These are phyloP conservation scores for Zygoascus hellenicus DNA, from an alignment of 1,139 yeast genomes.

Conservation along the genomic window DNA sequence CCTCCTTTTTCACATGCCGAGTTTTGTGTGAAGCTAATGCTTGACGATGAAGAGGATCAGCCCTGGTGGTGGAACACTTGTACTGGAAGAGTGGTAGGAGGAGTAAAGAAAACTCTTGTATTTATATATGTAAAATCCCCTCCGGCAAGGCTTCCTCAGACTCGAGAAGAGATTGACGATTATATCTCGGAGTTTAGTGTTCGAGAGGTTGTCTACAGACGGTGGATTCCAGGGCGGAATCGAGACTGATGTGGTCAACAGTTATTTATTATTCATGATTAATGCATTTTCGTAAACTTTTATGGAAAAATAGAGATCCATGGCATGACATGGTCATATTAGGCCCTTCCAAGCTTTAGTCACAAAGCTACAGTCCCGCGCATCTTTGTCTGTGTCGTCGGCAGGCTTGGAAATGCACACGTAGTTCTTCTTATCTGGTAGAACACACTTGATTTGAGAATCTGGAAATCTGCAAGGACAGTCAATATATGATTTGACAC, in stretches of 20 bases:
- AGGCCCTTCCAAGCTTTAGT: conserved; percentile 40
- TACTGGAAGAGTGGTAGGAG: conserved; percentile 73
- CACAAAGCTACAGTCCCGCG: conserved; percentile 36
- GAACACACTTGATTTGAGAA: conserved; percentile 72
- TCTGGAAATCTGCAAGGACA: conserved; percentile 92
- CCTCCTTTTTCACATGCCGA: conserved; percentile 97
- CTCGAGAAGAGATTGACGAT: conserved; percentile 26
- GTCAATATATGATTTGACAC: conserved; percentile 61
- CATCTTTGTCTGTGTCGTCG: conserved; percentile 23
- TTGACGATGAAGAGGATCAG: conserved; percentile 34
- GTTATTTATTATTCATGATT: background rate
- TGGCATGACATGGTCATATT: background rate
- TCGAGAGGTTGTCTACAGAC: conserved; percentile 59
- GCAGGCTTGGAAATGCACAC: conserved; percentile 82
- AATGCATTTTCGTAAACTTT: background rate
- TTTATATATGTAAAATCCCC: conserved; percentile 61
- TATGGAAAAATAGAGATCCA: background rate
- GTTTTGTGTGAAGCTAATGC: conserved; percentile 53
- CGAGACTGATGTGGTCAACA: conserved; percentile 47
- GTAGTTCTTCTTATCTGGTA: conserved; percentile 59
- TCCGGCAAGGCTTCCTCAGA: conserved; percentile 27
- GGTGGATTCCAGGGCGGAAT: conserved; percentile 83
- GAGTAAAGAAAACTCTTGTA: conserved; percentile 75
- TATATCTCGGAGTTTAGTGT: conserved; percentile 44
- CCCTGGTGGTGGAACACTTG: conserved; percentile 64